Evolutionary conservation across 2,329 filamentous ascomycete genomes (phyloP), one percentile per base, ranked within the genome.

Genomic region (Zarea fungicola): DNA sequence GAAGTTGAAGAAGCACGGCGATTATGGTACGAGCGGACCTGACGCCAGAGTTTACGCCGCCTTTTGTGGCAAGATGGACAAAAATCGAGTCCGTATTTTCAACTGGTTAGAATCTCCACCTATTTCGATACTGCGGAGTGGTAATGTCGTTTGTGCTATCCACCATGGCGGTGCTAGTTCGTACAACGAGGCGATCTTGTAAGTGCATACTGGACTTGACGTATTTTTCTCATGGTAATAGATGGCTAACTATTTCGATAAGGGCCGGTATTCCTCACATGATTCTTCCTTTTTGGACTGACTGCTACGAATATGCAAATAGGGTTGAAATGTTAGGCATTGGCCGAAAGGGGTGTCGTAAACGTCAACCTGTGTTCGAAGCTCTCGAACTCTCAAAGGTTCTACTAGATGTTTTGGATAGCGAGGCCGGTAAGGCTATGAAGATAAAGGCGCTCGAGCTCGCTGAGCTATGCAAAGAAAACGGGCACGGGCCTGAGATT

Each of bases 111-210:
- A 58, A 4, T 61, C 65, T 0, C 65, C 73, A 29, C 70, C 71
- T 0, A 54, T 56, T 1, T 57, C 65, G 0, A 49, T 71, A 5
- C 55, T 76, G 6, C 55, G 64, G 23, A 65, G 62, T 3, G 68
- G 68, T 0, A 55, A 64, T 14, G 56, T 76, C 5, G 58, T 63
- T 2, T 69, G 67, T 22, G 64, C 69, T 9, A 60, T 76, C 3
- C 67, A 74, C 44, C 73, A 76, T 49, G 73, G 73, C 7, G 73
- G 73, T 4, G 69, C 72, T 0, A 75, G 71, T 48, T 73, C 70
- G 0, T 70, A 64, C 54, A 59, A 65, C 28, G 68, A 71, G 48
- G 65, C 66, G 0, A 39, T 68, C 9, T 56, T 58, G 67, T 67
- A 56, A 54, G 65, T 60, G n/a, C n/a, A n/a, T n/a, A n/a, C n/a